Conservation (phyloP, 1,284 basidiomycete genomes). For the Clitocybe nebularis region DNA sequence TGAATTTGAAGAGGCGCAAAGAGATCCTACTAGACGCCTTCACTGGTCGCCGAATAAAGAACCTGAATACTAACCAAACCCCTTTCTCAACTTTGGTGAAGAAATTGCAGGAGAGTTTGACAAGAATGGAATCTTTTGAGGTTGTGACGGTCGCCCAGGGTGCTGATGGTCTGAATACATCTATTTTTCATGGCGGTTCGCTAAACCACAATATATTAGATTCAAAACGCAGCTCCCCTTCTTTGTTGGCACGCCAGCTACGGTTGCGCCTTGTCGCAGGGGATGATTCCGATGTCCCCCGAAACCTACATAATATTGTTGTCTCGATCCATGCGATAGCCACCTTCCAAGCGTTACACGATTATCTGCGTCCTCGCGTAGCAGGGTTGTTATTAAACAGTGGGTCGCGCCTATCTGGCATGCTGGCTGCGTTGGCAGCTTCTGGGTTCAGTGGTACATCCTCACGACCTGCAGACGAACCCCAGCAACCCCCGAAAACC, state of each 20-base stretch:
- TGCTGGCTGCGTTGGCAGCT: constrained; percentile 87
- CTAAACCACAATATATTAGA: constrained; percentile 41
- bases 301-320: constrained; percentile 82
- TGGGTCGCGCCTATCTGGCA: constrained; percentile 75
- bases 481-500: constrained; percentile 27
- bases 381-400: constrained; percentile 66
- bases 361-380: constrained; percentile 88
- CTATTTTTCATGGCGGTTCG: constrained; percentile 2
- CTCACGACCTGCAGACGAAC: constrained; percentile 25
- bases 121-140: constrained; percentile 91
- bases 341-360: constrained; percentile 92
- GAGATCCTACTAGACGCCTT: constrained; percentile 76
- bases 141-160: constrained; percentile 83
- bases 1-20: constrained; percentile 54
- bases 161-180: constrained; percentile 56
- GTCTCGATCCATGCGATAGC: constrained; percentile 97
- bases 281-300: constrained; percentile 84
- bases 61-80: constrained; percentile 42
- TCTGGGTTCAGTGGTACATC: constrained; percentile 54
- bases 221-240: constrained; percentile 82
- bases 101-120: constrained; percentile 90
- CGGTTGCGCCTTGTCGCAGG: constrained; percentile 85
- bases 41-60: constrained; percentile 49
- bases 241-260: constrained; percentile 82
- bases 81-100: constrained; percentile 85